Percentiles rank a stretch among this genome's conserved stretches.
Conservation (phyloP, 2,329 filamentous ascomycete genomes). For the Xylaria sp. region DNA sequence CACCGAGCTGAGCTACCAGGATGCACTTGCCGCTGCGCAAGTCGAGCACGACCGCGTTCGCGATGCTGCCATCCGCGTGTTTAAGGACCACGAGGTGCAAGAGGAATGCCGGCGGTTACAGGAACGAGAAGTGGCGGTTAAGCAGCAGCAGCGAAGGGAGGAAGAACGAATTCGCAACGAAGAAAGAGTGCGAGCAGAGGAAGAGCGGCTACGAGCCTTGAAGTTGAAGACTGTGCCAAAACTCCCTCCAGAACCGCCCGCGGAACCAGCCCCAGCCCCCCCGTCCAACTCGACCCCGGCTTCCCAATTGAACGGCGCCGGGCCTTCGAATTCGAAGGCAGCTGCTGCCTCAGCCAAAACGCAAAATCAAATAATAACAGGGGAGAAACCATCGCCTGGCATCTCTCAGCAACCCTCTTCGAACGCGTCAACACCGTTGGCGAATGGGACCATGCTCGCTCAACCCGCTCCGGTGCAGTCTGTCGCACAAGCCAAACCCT, state of each 20-base stretch:
- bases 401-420: neutral
- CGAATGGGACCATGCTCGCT: conserved; percentile 40
- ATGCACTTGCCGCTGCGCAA: conserved; percentile 73
- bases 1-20: conserved; percentile 70
- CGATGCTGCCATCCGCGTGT: conserved; percentile 60
- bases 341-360: neutral
- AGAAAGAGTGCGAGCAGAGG: conserved; percentile 59
- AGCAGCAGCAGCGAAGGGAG: conserved; percentile 59
- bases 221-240: conserved; percentile 58
- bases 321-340: neutral
- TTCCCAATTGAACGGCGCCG: conserved; percentile 17
- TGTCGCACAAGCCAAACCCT: conserved; percentile 17
- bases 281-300: conserved; percentile 4
- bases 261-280: conserved; percentile 13
- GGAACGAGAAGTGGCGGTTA: conserved; percentile 54
- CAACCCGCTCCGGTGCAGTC: conserved; percentile 21
- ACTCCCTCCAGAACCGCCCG: conserved; percentile 51
- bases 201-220: conserved; percentile 60
- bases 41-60: conserved; percentile 74
- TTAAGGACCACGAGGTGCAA: conserved; percentile 59
- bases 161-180: conserved; percentile 59
- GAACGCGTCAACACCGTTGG: conserved; percentile 31
- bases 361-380: conserved; percentile 35
- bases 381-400: conserved; percentile 19
- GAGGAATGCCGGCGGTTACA: conserved; percentile 52